These are phyloP conservation scores for Boechera stricta DNA, from an alignment of 345 rosid species.

Conservation along the genomic window DNA sequence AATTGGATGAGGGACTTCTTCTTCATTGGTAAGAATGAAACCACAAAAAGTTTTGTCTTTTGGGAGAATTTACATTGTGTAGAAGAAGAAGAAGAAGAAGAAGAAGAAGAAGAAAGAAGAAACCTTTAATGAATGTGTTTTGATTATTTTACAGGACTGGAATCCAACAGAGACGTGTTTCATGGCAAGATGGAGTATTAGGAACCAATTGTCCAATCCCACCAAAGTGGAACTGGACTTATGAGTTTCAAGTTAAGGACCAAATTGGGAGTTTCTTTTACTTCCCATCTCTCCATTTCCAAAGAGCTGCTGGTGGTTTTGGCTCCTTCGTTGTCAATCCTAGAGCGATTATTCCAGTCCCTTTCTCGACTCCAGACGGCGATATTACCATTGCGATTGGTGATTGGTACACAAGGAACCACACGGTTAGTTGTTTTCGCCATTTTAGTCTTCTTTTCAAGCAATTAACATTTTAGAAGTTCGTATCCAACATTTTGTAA, in stretches of 20 bases:
- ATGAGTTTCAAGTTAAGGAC: slow-evolving; percentile 98
- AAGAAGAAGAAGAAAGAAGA: not conserved
- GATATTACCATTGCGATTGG: slow-evolving; percentile 84
- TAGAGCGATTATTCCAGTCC: slow-evolving; percentile 75
- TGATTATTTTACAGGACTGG: slow-evolving; percentile 62
- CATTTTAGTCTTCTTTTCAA: not conserved
- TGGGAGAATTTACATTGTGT: not conserved
- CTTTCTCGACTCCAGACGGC: slow-evolving; percentile 79
- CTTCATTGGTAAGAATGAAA: slow-evolving; percentile 69
- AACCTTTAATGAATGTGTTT: slow-evolving; percentile 13
- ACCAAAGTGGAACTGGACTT: slow-evolving; percentile 99
- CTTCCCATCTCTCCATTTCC: slow-evolving; percentile 97
- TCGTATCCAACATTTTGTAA: not conserved
- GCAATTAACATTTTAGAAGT: slow-evolving; percentile 5
- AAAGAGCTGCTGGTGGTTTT: slow-evolving; percentile 92
- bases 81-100: not conserved
- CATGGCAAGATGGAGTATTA: slow-evolving; percentile 97
- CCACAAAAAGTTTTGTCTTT: not conserved
- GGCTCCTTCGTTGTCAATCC: slow-evolving; percentile 88
- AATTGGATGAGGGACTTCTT: slow-evolving; percentile 84
- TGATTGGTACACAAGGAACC: slow-evolving; percentile 95
- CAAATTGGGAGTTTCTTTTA: slow-evolving; percentile 98
- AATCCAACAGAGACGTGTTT: slow-evolving; percentile 89
- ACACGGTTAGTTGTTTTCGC: slow-evolving; percentile 67
- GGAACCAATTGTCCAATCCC: slow-evolving; percentile 99